Evolutionary conservation across 2,329 filamentous ascomycete species (phyloP).

Genomic region (Penicillium paneum): DNA sequence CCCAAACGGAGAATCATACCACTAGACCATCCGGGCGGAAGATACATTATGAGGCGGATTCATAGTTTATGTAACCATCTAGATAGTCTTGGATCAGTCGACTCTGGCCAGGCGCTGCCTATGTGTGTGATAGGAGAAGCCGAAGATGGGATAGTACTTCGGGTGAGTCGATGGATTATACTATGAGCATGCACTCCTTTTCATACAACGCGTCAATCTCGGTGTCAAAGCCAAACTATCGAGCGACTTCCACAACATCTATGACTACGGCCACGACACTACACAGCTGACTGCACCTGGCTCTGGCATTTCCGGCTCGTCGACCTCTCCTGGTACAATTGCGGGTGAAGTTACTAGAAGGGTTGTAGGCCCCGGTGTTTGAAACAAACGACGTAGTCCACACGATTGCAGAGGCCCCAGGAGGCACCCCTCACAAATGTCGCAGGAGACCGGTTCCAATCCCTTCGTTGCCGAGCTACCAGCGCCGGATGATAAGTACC

Average conservation of each 20-base stretch:
- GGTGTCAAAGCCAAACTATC: not conserved
- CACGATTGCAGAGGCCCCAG: not conserved
- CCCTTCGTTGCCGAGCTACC: not conserved
- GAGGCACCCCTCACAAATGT: not conserved
- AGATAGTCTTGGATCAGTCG: too few species aligned
- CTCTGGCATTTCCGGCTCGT: not conserved
- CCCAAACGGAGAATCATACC: constrained; percentile 7
- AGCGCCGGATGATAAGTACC: not conserved
- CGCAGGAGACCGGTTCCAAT: not conserved
- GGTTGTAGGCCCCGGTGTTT: not conserved
- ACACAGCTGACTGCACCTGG: not conserved
- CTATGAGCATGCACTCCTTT: not conserved
- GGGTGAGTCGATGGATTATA: not conserved
- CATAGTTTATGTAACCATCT: too few species aligned
- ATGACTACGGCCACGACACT: not conserved
- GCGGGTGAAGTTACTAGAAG: not conserved
- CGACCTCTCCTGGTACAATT: not conserved
- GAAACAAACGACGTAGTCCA: not conserved
- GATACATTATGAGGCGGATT: not conserved
- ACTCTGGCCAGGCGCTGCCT: too few species aligned
- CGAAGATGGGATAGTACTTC: not conserved
- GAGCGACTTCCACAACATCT: not conserved
- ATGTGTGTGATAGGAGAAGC: not conserved
- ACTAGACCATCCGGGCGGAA: constrained; percentile 1
- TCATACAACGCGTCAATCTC: not conserved